Evolutionary conservation across 1,284 basidiomycete genomes (phyloP).

Genomic region (Porogramme epimiltina): DNA sequence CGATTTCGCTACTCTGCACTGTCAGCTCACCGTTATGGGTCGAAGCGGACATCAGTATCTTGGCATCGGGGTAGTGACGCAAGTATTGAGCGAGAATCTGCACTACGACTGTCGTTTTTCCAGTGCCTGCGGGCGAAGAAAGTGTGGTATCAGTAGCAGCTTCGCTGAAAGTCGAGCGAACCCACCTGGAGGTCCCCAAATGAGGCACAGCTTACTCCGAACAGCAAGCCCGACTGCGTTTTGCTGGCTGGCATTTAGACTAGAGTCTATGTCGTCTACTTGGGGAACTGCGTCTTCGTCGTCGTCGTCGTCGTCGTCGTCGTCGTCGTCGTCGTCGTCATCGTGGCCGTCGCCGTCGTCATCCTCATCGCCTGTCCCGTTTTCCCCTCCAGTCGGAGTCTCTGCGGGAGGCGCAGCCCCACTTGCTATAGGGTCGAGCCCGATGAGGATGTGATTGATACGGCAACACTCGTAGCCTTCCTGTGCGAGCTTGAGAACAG

Average conservation of each 20-base stretch:
- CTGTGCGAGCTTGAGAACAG: slow-evolving; percentile 46
- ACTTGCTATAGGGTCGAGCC: slow-evolving; percentile 7
- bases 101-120: slow-evolving; percentile 69
- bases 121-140: slow-evolving; percentile 48
- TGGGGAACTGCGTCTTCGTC: background rate
- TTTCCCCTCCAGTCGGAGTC: background rate
- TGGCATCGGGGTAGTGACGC: slow-evolving; percentile 35
- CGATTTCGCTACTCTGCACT: background rate
- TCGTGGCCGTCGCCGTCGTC: background rate
- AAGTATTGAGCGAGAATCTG: slow-evolving; percentile 55
- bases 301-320: background rate
- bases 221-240: slow-evolving; percentile 46
- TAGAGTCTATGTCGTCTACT: background rate
- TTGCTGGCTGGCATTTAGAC: slow-evolving; percentile 56
- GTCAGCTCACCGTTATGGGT: slow-evolving; percentile 57
- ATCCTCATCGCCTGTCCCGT: slow-evolving; percentile 10
- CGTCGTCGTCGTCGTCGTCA: background rate
- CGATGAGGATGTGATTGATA: slow-evolving; percentile 50
- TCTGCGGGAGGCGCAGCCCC: background rate
- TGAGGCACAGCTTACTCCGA: slow-evolving; percentile 46
- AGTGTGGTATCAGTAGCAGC: background rate
- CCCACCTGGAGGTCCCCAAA: slow-evolving; percentile 68
- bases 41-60: slow-evolving; percentile 68
- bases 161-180: background rate
- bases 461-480: slow-evolving; percentile 47